These are phyloP conservation scores for Amborella trichopoda DNA, from an alignment of 164 flowering plant species.

Conservation along the genomic window DNA sequence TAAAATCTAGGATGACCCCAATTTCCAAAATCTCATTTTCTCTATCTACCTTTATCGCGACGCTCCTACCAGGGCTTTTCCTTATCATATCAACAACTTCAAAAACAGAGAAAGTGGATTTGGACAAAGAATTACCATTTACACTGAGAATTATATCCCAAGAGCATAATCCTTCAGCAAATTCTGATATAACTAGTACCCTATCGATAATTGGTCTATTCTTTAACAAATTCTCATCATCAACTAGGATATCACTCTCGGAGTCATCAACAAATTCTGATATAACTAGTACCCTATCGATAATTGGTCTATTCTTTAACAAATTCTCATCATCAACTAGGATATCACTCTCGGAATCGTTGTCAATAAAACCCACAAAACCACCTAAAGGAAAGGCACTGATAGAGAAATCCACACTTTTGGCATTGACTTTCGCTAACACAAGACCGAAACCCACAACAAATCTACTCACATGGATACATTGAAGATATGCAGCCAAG, in stretches of 20 bases:
- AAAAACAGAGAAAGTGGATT: constrained; percentile 37
- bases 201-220: constrained; percentile 87
- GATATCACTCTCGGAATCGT: constrained; percentile 91
- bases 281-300: constrained; percentile 71
- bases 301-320: constrained; percentile 78
- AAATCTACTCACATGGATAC: constrained; percentile 95
- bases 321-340: constrained; percentile 79
- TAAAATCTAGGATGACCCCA: constrained; percentile 66
- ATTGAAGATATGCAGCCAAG: constrained; percentile 85
- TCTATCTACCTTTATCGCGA: constrained; percentile 55
- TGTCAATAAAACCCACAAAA: constrained; percentile 95
- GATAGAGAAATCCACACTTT: constrained; percentile 86
- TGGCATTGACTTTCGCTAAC: constrained; percentile 80
- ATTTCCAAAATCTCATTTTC: constrained; percentile 40
- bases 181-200: constrained; percentile 80
- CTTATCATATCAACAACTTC: constrained; percentile 71
- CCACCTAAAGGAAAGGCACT: constrained; percentile 98
- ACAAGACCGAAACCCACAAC: constrained; percentile 95
- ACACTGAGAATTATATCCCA: constrained; percentile 78
- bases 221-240: constrained; percentile 77
- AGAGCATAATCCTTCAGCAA: constrained; percentile 54
- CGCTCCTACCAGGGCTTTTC: constrained; percentile 49
- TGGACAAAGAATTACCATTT: constrained; percentile 46
- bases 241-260: too few species aligned
- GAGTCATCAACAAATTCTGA: constrained; percentile 90